phyloP scores from a whole-genome alignment of 2,329 filamentous ascomycete genomes.

The Paraphaeosphaeria sporulosa region DNA sequence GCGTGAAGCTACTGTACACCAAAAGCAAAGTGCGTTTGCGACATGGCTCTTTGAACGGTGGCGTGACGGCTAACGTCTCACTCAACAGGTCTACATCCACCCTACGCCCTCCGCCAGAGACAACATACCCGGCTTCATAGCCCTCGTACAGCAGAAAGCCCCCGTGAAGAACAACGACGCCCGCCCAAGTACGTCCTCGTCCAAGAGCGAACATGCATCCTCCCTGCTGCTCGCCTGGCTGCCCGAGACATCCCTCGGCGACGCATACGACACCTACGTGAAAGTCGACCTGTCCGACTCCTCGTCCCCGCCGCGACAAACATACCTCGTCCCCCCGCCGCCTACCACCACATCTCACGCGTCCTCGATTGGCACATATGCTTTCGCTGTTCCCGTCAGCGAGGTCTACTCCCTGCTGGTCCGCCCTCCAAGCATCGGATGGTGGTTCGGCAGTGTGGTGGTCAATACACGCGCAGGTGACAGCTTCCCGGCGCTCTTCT shows the following conservation, averaged over 20 bases:
- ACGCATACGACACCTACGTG: conserved; percentile 85
- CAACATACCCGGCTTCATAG: conserved; percentile 94
- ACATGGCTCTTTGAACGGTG: conserved; percentile 15
- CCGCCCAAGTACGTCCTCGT: conserved; percentile 52
- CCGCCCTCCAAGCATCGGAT: conserved; percentile 89
- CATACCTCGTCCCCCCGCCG: conserved; percentile 89
- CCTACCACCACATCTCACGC: conserved; percentile 82
- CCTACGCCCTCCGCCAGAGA: conserved; percentile 92
- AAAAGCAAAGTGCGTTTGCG: conserved; percentile 84
- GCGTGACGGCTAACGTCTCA: conserved; percentile 29
- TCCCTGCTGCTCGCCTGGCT: conserved; percentile 92
- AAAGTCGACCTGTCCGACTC: conserved; percentile 91
- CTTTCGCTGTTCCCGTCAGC: conserved; percentile 89
- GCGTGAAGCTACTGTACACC: conserved; percentile 91
- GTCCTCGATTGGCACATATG: conserved; percentile 77
- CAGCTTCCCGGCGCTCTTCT: conserved; percentile 94
- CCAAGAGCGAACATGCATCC: conserved; percentile 61
- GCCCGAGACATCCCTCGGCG: conserved; percentile 86
- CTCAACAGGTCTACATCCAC: conserved; percentile 85
- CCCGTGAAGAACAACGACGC: conserved; percentile 35
- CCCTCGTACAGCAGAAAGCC: conserved; percentile 86
- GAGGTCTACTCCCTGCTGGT: conserved; percentile 91
- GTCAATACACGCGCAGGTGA: conserved; percentile 92
- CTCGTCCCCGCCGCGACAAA: conserved; percentile 81
- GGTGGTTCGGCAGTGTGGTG: conserved; percentile 97